phyloP scores from a whole-genome alignment of 2,329 filamentous ascomycete species.

The Meredithiella fracta region DNA sequence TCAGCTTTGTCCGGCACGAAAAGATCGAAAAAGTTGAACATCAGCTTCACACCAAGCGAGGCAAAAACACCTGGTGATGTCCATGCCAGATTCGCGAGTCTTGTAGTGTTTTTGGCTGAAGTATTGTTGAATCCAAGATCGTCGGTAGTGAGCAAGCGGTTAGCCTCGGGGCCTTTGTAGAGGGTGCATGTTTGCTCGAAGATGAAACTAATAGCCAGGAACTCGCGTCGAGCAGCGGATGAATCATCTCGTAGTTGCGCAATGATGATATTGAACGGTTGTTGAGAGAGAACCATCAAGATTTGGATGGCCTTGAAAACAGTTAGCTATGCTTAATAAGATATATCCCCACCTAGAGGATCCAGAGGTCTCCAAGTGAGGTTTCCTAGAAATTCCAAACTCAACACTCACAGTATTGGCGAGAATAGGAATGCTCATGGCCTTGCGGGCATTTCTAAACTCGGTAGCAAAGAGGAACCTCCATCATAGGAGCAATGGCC shows the following conservation, averaged over 20 bases:
- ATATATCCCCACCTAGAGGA: not conserved
- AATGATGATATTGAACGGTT: constrained; percentile 20
- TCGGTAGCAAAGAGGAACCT: constrained; percentile 21
- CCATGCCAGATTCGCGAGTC: constrained; percentile 13
- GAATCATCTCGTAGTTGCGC: constrained; percentile 19
- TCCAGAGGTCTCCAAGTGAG: too few species aligned
- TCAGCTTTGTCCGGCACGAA: constrained; percentile 20
- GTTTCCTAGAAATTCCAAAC: too few species aligned
- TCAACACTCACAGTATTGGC: constrained; percentile 25
- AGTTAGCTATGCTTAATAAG: not conserved
- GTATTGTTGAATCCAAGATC: constrained; percentile 25
- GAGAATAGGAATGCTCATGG: constrained; percentile 24
- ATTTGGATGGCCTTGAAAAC: constrained; percentile 23
- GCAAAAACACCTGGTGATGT: constrained; percentile 13
- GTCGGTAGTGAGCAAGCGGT: constrained; percentile 21
- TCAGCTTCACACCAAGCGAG: constrained; percentile 23
- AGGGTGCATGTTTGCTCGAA: constrained; percentile 21
- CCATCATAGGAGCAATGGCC: constrained; percentile 18
- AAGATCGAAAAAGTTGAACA: constrained; percentile 28
- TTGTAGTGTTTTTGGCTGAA: constrained; percentile 16
- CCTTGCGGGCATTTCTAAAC: constrained; percentile 24
- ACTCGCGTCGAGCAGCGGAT: constrained; percentile 23
- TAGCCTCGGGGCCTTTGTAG: constrained; percentile 20
- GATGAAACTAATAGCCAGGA: constrained; percentile 20
- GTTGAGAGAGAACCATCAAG: constrained; percentile 23